These are phyloP conservation scores for Neofusicoccum kwambonambiense DNA, from an alignment of 2,329 filamentous ascomycete genomes.

Conservation along the genomic window DNA sequence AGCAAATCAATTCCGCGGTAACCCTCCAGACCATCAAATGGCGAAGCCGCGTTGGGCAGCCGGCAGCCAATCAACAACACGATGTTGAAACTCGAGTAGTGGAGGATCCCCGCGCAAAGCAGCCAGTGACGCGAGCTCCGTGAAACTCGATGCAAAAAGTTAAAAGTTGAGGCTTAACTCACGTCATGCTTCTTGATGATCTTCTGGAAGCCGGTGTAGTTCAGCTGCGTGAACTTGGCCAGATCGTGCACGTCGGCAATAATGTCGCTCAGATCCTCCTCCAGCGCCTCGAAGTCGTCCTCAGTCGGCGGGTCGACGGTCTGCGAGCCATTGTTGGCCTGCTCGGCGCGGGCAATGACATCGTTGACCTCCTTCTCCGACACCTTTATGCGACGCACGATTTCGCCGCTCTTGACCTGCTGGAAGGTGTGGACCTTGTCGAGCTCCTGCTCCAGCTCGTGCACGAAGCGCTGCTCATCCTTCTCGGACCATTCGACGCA, in stretches of 20 bases:
- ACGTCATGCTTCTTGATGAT: conserved; percentile 99
- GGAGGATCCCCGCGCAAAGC: not conserved
- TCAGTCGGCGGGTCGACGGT: conserved; percentile 61
- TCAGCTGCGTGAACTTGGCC: conserved; percentile 96
- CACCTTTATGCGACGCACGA: conserved; percentile 81
- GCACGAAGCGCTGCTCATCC: conserved; percentile 85
- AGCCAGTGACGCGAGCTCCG: conserved; percentile 3
- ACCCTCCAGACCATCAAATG: not conserved
- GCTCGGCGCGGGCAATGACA: conserved; percentile 68
- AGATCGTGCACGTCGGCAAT: conserved; percentile 98
- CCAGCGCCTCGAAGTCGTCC: conserved; percentile 89
- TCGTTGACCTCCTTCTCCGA: conserved; percentile 88
- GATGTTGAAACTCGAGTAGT: not conserved
- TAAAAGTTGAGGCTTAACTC: conserved; percentile 36
- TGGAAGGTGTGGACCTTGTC: conserved; percentile 98
- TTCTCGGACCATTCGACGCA: conserved; percentile 78
- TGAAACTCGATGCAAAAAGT: not conserved
- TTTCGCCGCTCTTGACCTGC: conserved; percentile 95
- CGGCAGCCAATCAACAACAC: not conserved
- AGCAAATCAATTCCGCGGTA: not conserved
- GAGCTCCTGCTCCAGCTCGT: conserved; percentile 82
- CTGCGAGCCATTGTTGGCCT: conserved; percentile 32
- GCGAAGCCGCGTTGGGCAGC: not conserved
- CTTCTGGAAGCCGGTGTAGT: conserved; percentile 99
- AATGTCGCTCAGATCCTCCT: conserved; percentile 94